Base-by-base conservation (phyloP, 306 rosid species). In the Medicago truncatula region DNA sequence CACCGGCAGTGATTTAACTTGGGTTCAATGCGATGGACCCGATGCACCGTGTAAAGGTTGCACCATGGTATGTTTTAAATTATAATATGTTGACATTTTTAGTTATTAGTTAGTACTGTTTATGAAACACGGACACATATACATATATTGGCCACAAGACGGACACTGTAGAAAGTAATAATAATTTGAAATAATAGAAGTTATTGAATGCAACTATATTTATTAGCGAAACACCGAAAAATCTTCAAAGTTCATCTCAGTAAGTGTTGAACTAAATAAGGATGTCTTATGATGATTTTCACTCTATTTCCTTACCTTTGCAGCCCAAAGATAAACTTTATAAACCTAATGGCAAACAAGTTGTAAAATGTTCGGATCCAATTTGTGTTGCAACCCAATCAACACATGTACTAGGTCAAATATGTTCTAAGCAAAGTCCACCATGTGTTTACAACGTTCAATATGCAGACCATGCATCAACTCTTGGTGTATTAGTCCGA, bases 11-110 rank as follows among this genome's bases (percentile, higher is more conserved):
- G 97, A 92, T 70, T 84, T 94, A 76, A 90, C 93, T 21, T 94
- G 97, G 97, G 87, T 94, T 62, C 93, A 91, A 67, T 94, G 97
- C 47, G 93, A 93, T 68, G 94, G 90, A 67, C 93, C 94, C 47
- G 93, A 93, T 68, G 94, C 92, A 67, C 93, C 94, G 1, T 94
- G 98, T 70, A 77, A 69, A 6, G 84, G 90, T 16, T 94, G 97
- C 86, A 87, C 94, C 9, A 52, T 23, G 86, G 97, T 90, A 46
- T 52, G 23, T 59, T 73, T 60, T 60, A 4, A 10, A 20, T 31
- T 0, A 25, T n/a, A 81, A 14, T 36, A 58, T 52, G 50, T 28
- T 68, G 17, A 0, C 14, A 21, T 16, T 66, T 66, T 67, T 44
- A 8, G 43, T 8, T 39, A 8, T 2, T 28, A 28, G 31, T 28